phyloP scores from a whole-genome alignment of 2,329 filamentous ascomycete genomes.

The Colletotrichum kahawae region DNA sequence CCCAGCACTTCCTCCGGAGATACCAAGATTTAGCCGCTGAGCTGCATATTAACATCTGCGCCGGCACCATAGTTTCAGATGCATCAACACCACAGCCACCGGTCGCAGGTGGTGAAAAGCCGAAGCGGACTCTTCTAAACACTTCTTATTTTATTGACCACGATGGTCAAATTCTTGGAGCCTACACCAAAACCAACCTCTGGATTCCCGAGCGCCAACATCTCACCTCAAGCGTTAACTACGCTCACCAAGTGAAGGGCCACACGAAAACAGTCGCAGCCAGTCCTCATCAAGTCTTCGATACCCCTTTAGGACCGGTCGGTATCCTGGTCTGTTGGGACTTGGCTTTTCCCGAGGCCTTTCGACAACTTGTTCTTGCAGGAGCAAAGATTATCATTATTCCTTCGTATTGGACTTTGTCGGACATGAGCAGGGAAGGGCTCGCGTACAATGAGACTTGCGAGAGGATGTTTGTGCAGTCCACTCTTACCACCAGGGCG shows the following conservation, averaged over 20 bases:
- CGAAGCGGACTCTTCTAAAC: neutral
- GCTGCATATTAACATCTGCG: conserved; percentile 55
- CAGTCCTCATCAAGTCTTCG: conserved; percentile 33
- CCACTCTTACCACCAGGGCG: conserved; percentile 52
- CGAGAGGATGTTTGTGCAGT: conserved; percentile 59
- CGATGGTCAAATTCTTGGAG: conserved; percentile 50
- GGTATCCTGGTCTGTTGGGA: conserved; percentile 65
- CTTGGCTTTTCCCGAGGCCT: conserved; percentile 64
- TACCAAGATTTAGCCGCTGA: conserved; percentile 57
- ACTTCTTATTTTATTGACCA: conserved; percentile 61
- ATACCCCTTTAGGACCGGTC: conserved; percentile 59
- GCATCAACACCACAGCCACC: neutral
- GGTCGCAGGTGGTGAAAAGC: neutral
- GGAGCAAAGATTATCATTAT: conserved; percentile 65
- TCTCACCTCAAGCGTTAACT: conserved; percentile 40
- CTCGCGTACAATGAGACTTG: conserved; percentile 51
- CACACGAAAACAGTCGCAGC: neutral
- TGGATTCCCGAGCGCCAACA: conserved; percentile 56
- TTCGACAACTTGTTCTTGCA: conserved; percentile 57
- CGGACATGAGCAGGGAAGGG: conserved; percentile 35
- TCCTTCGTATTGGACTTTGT: conserved; percentile 52
- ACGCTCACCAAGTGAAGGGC: neutral
- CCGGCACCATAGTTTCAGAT: conserved; percentile 69
- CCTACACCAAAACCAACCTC: conserved; percentile 63
- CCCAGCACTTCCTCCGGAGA: conserved; percentile 47